Percentiles rank a stretch among this genome's conserved stretches.
These are phyloP conservation scores for Boletus putidus DNA, from an alignment of 1,284 basidiomycete species.

Conservation along the genomic window DNA sequence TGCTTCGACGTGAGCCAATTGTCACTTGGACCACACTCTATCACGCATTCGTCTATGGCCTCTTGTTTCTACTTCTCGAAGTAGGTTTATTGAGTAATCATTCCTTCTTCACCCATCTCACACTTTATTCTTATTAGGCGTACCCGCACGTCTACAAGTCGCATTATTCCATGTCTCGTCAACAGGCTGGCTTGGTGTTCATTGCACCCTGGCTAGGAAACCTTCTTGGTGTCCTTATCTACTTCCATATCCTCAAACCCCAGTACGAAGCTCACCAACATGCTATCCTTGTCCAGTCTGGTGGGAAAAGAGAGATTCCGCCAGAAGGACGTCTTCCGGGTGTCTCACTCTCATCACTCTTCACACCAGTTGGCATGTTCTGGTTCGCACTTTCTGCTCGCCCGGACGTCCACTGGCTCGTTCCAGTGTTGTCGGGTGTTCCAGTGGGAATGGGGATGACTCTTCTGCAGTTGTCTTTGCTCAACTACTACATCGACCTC, in stretches of 20 bases:
- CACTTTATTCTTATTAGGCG: constrained; percentile 14
- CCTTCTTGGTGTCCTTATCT: constrained; percentile 28
- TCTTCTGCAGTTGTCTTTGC: constrained; percentile 28
- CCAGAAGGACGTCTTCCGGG: constrained; percentile 34
- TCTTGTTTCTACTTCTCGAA: constrained; percentile 34
- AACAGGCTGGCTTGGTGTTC: constrained; percentile 30
- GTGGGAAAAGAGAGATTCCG: constrained; percentile 24
- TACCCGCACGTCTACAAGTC: constrained; percentile 27
- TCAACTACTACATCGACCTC: constrained; percentile 35
- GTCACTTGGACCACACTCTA: constrained; percentile 34
- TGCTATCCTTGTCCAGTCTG: constrained; percentile 13
- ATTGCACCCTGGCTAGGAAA: constrained; percentile 30
- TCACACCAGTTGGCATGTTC: constrained; percentile 33
- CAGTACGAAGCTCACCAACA: constrained; percentile 19
- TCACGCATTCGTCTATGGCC: constrained; percentile 33
- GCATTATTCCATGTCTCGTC: constrained; percentile 30
- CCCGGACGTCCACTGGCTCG: constrained; percentile 9
- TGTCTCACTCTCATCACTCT: constrained; percentile 25
- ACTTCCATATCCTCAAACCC: constrained; percentile 29
- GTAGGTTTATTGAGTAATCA: too few species aligned
- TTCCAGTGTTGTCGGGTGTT: constrained; percentile 26
- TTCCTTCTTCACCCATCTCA: too few species aligned
- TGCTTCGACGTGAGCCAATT: constrained; percentile 32
- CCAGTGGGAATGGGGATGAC: constrained; percentile 35
- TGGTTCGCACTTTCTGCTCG: constrained; percentile 30